These are phyloP conservation scores for Calonectria montana DNA, from an alignment of 2,329 filamentous ascomycete genomes.

Conservation along the genomic window DNA sequence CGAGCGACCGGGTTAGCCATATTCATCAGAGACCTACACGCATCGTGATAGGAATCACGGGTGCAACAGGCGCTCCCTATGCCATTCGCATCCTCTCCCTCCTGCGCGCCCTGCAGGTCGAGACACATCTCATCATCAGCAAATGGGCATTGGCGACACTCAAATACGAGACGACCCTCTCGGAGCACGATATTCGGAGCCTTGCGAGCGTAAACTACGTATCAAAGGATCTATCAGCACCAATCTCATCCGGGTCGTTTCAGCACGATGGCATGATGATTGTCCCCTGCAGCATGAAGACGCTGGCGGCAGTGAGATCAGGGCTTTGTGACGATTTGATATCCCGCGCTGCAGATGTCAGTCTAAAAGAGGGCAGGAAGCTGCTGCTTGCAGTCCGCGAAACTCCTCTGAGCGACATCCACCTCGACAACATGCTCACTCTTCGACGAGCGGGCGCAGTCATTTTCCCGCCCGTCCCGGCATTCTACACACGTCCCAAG, in stretches of 20 bases:
- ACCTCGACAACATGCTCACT: constrained; percentile 58
- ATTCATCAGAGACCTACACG: constrained; percentile 7
- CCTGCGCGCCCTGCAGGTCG: constrained; percentile 3
- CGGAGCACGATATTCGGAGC: neutral
- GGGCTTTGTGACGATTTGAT: constrained; percentile 60
- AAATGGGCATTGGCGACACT: constrained; percentile 11
- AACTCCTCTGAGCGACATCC: constrained; percentile 59
- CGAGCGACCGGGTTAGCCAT: constrained; percentile 8
- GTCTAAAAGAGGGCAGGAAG: constrained; percentile 55
- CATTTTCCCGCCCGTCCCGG: constrained; percentile 57
- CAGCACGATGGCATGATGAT: constrained; percentile 58
- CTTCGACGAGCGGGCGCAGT: constrained; percentile 52
- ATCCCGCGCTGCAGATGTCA: constrained; percentile 57
- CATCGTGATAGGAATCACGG: constrained; percentile 16
- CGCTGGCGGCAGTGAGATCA: constrained; percentile 54
- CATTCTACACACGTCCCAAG: constrained; percentile 55
- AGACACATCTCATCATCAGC: constrained; percentile 14
- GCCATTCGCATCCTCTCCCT: neutral
- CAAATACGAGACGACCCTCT: constrained; percentile 1
- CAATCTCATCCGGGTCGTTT: constrained; percentile 10
- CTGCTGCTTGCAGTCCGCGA: constrained; percentile 56
- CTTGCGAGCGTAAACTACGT: neutral
- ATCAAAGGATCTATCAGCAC: neutral
- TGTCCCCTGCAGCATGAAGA: constrained; percentile 61
- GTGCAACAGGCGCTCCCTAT: constrained; percentile 1